Evolutionary conservation across 2,329 filamentous ascomycete species (phyloP), one percentile per base, ranked within the genome.

Genomic region (Venturia asperata): DNA sequence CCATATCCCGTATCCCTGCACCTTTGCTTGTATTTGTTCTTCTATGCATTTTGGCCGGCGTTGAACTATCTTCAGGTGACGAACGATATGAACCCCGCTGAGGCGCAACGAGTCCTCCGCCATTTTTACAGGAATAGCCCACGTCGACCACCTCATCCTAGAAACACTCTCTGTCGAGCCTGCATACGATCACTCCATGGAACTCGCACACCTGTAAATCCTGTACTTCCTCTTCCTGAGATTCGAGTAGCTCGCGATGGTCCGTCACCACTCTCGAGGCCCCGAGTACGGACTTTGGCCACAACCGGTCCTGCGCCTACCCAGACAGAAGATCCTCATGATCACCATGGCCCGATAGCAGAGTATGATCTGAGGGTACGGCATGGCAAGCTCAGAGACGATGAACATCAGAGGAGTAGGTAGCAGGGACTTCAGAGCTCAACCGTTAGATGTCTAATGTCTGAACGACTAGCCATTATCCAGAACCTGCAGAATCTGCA

Each of bases 281-380:
- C 56, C 30, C 6, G 30, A 39, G 60, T 17, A 27, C n/a, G 60
- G 60, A 37, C 60, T 15, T 27, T 61, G 42, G 37, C 60, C 21
- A 45, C 60, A 21, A 15, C 37, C 19, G 39, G 27, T 11, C n/a
- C 37, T 19, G 60, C 27, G n/a, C 42, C 60, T 43, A 43, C n/a
- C 10, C 21, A 49, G 30, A 47, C 3, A 7, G 55, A 65, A 65
- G 34, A 65, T n/a, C 30, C 27, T 58, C 52, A 34, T n/a, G 30
- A 58, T 19, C 19, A 61, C 17, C 64, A 63, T 30, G 92, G 92
- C 0, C 94, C 94, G 2, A 82, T 97, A 72, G 83, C 87, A 68
- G 93, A 97, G 76, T 99, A 99, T 76, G 89, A 97, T 74, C 81
- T 83, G 67, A 85, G 93, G 60, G 92, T 99, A 10, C 81, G 86